Evolutionary conservation across 129 eudicot genomes (phyloP).

Genomic region (Artemisia tridentata): DNA sequence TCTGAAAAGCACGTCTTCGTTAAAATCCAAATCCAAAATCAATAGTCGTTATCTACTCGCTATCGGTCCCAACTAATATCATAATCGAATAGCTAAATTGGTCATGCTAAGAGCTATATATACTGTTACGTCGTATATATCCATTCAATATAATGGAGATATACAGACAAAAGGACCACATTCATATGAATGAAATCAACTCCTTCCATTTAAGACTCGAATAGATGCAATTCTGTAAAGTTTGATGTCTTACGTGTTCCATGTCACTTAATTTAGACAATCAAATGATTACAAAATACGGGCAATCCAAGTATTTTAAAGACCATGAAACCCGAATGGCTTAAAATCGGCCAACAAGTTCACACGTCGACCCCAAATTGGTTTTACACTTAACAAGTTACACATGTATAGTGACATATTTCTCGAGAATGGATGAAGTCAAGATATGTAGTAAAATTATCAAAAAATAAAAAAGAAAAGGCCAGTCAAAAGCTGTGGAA

Average conservation of each 20-base stretch:
- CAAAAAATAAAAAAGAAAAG: no score
- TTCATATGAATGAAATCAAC: conserved; percentile 20
- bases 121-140: conserved; percentile 18
- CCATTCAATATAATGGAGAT: conserved; percentile 19
- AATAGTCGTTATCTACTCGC: conserved; percentile 20
- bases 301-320: conserved; percentile 11
- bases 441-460: not conserved
- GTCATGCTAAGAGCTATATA: conserved; percentile 19
- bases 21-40: conserved; percentile 27
- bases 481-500: no score
- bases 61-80: conserved; percentile 9
- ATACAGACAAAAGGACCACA: conserved; percentile 27
- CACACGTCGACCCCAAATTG: conserved; percentile 12
- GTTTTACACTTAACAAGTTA: not conserved
- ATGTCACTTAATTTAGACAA: conserved; percentile 14
- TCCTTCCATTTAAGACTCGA: conserved; percentile 1
- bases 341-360: conserved; percentile 25
- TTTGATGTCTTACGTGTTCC: conserved; percentile 5
- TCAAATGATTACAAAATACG: conserved; percentile 24
- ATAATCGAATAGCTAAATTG: conserved; percentile 14
- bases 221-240: not conserved
- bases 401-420: not conserved
- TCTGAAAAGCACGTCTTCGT: conserved; percentile 17
- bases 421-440: not conserved
- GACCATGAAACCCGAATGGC: conserved; percentile 18